phyloP scores from a whole-genome alignment of 139 green algal genomes.

The Picochlorum sp. region DNA sequence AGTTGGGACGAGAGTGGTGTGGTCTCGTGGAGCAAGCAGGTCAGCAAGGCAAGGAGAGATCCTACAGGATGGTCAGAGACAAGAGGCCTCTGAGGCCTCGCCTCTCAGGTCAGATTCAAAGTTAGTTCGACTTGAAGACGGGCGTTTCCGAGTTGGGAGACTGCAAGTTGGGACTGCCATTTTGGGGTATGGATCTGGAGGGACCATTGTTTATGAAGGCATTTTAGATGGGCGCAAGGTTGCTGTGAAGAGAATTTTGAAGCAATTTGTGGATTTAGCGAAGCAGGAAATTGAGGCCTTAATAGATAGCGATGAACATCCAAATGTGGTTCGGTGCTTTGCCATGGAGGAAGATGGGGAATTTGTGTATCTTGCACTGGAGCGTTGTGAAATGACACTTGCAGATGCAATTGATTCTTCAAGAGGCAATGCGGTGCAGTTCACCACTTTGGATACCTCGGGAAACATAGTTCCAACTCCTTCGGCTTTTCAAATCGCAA shows the following conservation, averaged over 20 bases:
- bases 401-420: conserved; percentile 16
- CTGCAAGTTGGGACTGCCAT: conserved; percentile 50
- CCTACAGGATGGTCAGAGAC: too few species aligned
- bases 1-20: too few species aligned
- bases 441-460: neutral
- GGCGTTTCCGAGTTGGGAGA: neutral
- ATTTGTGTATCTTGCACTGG: conserved; percentile 97
- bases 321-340: conserved; percentile 84
- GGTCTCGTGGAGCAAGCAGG: too few species aligned
- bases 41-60: too few species aligned
- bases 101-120: neutral
- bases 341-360: conserved; percentile 93
- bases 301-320: conserved; percentile 88
- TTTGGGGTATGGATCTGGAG: conserved; percentile 49
- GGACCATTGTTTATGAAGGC: conserved; percentile 83
- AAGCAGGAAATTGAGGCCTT: conserved; percentile 88
- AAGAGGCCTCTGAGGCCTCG: too few species aligned
- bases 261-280: conserved; percentile 76
- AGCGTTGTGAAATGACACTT: conserved; percentile 65
- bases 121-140: neutral
- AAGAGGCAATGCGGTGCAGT: neutral
- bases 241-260: conserved; percentile 82
- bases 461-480: conserved; percentile 8
- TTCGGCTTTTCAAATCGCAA: conserved; percentile 23
- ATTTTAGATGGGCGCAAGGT: conserved; percentile 65